A percentile compares a stretch with the other conserved stretches of the same genome.
phyloP scores from a whole-genome alignment of 2,329 filamentous ascomycete genomes.

The Fusarium sp. region DNA sequence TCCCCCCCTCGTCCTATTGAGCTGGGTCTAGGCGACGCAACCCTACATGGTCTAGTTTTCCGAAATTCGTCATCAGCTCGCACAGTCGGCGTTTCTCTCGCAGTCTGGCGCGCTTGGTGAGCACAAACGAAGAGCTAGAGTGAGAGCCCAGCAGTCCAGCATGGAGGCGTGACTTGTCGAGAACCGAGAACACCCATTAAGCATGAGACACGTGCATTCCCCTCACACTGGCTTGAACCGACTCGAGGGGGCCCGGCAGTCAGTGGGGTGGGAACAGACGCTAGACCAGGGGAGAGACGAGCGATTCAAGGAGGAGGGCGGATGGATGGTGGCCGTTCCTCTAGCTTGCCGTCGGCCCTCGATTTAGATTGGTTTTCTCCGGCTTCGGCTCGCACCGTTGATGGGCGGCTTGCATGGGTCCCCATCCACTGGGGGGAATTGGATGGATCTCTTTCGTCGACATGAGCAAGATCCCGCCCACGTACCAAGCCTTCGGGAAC shows the following conservation, averaged over 20 bases:
- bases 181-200: constrained; percentile 47
- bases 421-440: constrained; percentile 40
- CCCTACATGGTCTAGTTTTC: constrained; percentile 41
- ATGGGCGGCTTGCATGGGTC: constrained; percentile 47
- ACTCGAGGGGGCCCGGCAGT: constrained; percentile 31
- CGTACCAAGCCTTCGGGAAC: constrained; percentile 48
- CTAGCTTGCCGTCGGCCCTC: constrained; percentile 46
- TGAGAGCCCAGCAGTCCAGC: constrained; percentile 26
- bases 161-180: constrained; percentile 35
- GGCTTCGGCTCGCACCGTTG: constrained; percentile 54
- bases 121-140: constrained; percentile 29
- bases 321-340: constrained; percentile 32
- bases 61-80: constrained; percentile 32
- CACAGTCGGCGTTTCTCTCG: constrained; percentile 14
- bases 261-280: constrained; percentile 36
- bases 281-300: constrained; percentile 41
- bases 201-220: constrained; percentile 51
- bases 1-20: constrained; percentile 28
- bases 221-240: constrained; percentile 31
- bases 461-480: constrained; percentile 44
- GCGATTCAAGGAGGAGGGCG: constrained; percentile 31
- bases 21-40: constrained; percentile 33
- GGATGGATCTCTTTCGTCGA: constrained; percentile 40
- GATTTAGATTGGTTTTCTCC: constrained; percentile 50
- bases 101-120: constrained; percentile 20